Conservation (phyloP, 352 stramenopile genomes). For the Phytophthora kernoviae region DNA sequence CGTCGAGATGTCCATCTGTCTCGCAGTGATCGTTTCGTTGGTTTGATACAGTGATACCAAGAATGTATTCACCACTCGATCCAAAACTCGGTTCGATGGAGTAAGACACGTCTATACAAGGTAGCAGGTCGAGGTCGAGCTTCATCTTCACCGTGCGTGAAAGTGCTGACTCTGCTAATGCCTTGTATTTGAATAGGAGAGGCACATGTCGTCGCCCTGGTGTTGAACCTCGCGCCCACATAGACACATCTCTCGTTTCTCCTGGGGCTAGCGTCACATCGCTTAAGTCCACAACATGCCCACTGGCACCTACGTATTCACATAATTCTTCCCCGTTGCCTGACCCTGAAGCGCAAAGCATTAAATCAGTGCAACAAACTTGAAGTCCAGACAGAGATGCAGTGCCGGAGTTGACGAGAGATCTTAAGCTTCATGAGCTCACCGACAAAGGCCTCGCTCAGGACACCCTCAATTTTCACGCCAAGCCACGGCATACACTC, state of each 20-base stretch:
- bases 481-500: slow-evolving; percentile 84
- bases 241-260: slow-evolving; percentile 47
- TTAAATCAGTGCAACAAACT: slow-evolving; percentile 67
- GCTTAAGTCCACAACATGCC: slow-evolving; percentile 67
- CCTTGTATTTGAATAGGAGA: slow-evolving; percentile 76
- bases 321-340: slow-evolving; percentile 31
- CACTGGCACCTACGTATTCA: slow-evolving; percentile 65
- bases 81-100: slow-evolving; percentile 72
- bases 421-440: slow-evolving; percentile 65
- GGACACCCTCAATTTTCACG: slow-evolving; percentile 56
- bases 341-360: slow-evolving; percentile 54
- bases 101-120: slow-evolving; percentile 68
- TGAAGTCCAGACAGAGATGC: slow-evolving; percentile 57
- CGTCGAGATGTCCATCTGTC: slow-evolving; percentile 20
- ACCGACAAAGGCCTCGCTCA: slow-evolving; percentile 55
- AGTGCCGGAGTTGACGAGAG: slow-evolving; percentile 62
- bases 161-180: slow-evolving; percentile 16
- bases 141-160: slow-evolving; percentile 58
- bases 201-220: slow-evolving; percentile 51
- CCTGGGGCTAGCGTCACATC: slow-evolving; percentile 53
- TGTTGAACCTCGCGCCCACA: slow-evolving; percentile 55
- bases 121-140: slow-evolving; percentile 61
- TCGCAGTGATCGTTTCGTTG: slow-evolving; percentile 40
- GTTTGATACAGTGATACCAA: slow-evolving; percentile 75
- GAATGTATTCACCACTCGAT: slow-evolving; percentile 69